Evolutionary conservation across 805 yeast species (phyloP), one percentile per base, ranked within the genome.

Genomic region (Starmerella powellii): DNA sequence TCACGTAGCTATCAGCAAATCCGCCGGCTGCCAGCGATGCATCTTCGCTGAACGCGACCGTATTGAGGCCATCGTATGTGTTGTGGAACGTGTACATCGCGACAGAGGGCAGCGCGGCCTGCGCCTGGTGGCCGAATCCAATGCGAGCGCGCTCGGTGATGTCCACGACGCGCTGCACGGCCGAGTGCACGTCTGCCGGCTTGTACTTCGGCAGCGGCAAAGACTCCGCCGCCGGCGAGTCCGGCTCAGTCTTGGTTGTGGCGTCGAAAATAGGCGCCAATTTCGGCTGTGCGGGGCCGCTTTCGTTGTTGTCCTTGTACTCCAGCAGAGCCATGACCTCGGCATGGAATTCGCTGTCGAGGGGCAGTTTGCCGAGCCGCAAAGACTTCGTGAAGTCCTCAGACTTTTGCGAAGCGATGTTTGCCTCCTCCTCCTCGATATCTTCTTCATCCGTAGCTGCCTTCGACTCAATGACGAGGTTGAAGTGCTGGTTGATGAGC

Each of bases 51-150:
- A 88, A 88, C 49, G 78, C 82, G 36, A 88, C 58, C 38, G 86
- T 75, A n/a, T 93, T 82, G 70, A 91, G 66, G 47, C 82, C 93
- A 50, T 80, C 80, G 58, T 84, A 80, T 10, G 96, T 83, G 63
- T 91, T 91, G 67, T 91, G 98, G 65, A 91, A 87, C 1, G 97
- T 88, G 66, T 91, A 91, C 94, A 88, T 84, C 62, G 97, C 91
- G 28, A 88, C 94, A 43, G 94, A 81, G 18, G 98, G 98, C 20
- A 88, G 73, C 18, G 85, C 68, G 3, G 93, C 80, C 62, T 82
- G 95, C 15, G 31, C 29, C 16, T 27, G 33, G 39, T 40, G 46
- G 19, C 55, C 48, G 17, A 45, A 34, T 17, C 76, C 82, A 39
- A 88, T 59, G 50, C 68, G 72, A 45, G 88, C 76, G 48, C 79